Percentiles rank a stretch among this genome's conserved stretches.
Conservation (phyloP, 176 grass and related monocot species). For the Zoysia japonica region DNA sequence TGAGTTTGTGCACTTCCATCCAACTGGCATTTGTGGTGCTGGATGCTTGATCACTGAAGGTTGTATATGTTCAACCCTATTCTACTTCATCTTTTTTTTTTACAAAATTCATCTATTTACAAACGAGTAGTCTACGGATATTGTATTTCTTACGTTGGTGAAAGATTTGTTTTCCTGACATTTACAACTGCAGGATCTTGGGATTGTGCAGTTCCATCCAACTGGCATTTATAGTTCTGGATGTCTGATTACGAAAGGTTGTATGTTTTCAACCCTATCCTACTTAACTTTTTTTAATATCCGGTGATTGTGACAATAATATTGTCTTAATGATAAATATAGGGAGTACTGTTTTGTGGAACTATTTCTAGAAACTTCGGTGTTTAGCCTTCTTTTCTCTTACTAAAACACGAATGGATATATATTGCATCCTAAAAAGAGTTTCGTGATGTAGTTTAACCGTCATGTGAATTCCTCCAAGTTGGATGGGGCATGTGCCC, state of each 20-base stretch:
- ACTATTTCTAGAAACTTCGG: background rate
- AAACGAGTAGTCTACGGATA: background rate
- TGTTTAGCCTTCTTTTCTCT: background rate
- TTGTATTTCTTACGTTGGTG: background rate
- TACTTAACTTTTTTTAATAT: too few species aligned
- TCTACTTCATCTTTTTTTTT: slow-evolving; percentile 5
- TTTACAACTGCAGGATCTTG: background rate
- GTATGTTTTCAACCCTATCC: too few species aligned
- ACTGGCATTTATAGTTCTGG: too few species aligned
- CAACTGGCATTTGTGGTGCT: slow-evolving; percentile 83
- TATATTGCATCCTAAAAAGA: background rate
- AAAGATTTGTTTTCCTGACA: background rate
- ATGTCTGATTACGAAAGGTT: too few species aligned
- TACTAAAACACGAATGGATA: background rate
- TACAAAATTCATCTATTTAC: slow-evolving; percentile 1
- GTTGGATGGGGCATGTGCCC: background rate
- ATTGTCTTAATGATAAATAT: too few species aligned
- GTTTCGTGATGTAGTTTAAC: background rate
- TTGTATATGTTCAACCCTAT: slow-evolving; percentile 27
- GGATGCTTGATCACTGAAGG: slow-evolving; percentile 88
- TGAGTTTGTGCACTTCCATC: slow-evolving; percentile 95
- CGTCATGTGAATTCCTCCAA: background rate
- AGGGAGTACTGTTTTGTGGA: background rate
- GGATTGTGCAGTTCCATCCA: too few species aligned
- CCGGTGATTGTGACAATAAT: too few species aligned